A percentile compares a stretch with the other conserved stretches of the same genome.
Evolutionary conservation across 1,284 basidiomycete genomes (phyloP).

Genomic region (Inonotus hispidus): DNA sequence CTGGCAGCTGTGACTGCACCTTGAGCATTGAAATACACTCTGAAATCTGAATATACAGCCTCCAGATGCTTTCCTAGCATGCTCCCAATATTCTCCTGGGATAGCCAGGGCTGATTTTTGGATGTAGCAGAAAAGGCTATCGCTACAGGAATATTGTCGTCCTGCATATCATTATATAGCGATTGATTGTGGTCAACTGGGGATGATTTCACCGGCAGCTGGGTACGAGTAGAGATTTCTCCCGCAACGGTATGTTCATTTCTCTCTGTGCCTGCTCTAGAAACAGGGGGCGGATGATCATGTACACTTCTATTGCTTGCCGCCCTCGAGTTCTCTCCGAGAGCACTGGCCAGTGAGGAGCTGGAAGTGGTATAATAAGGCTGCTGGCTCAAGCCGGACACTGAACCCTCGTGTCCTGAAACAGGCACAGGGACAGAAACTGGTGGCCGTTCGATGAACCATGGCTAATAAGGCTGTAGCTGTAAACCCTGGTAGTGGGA

Average conservation of each 20-base stretch:
- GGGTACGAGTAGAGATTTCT: neutral
- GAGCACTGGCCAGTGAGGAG: constrained; percentile 8
- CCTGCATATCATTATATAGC: neutral
- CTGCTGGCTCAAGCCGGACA: neutral
- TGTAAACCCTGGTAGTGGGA: neutral
- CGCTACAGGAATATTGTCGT: too few species aligned
- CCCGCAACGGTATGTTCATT: neutral
- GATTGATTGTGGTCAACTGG: neutral
- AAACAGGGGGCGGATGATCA: neutral
- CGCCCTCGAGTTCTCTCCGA: neutral
- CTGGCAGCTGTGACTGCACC: too few species aligned
- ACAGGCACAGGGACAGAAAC: neutral
- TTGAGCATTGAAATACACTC: too few species aligned
- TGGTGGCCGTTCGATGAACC: neutral
- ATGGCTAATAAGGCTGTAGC: neutral
- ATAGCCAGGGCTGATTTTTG: too few species aligned
- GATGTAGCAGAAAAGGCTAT: too few species aligned
- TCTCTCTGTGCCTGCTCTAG: neutral
- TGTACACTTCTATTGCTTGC: neutral
- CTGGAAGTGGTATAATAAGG: neutral
- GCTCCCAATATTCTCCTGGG: too few species aligned
- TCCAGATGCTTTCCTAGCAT: too few species aligned
- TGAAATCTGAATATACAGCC: too few species aligned
- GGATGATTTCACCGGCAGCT: neutral
- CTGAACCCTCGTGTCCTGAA: neutral